Base-by-base conservation (phyloP, 140 eudicot species). In the Anethum foeniculum region DNA sequence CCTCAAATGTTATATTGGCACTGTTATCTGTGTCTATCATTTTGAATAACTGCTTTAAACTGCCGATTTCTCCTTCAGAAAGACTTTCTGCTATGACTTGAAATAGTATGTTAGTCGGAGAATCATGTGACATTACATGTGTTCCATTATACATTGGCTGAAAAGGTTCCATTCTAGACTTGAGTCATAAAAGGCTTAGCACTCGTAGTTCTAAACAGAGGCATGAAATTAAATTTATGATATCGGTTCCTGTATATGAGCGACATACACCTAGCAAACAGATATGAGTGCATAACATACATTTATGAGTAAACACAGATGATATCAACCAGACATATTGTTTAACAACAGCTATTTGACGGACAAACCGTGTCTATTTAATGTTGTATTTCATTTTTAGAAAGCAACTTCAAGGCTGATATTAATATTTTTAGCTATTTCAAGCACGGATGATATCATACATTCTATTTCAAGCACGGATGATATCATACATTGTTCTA, bases 1-100 rank as follows among this genome's bases (percentile, higher is more conserved):
- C 99, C 76, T 95, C 99, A 36, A 82, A 91, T 72, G 99, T 95
- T 85, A 95, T 95, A n/a, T 96, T 85, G 34, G 97, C 99, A 43
- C 96, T 95, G 84, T 86, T 89, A 75, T 95, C 97, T 49, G 97
- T 88, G 81, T 95, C 99, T 2, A 95, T 82, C 97, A 89, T 95
- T 81, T 73, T 90, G 83, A 95, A 92, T 79, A 95, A 85, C 86
- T 95, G 97, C 82, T 91, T 89, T 51, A 95, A 79, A 36, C 99
- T 97, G 18, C 99, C 99, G 2, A 95, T 95, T 80, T 95, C 99
- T 86, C 92, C 99, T 86, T 95, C 99, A 12, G 99, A 90, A 77
- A 95, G 93, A 36, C 99, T 89, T 81, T 95, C 97, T 67, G 99
- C 99, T 84, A 95, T 95, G 28, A 95, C 97, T 97, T 94, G 84